phyloP scores from a whole-genome alignment of 306 rosid genomes.

The Neltuma alba region DNA sequence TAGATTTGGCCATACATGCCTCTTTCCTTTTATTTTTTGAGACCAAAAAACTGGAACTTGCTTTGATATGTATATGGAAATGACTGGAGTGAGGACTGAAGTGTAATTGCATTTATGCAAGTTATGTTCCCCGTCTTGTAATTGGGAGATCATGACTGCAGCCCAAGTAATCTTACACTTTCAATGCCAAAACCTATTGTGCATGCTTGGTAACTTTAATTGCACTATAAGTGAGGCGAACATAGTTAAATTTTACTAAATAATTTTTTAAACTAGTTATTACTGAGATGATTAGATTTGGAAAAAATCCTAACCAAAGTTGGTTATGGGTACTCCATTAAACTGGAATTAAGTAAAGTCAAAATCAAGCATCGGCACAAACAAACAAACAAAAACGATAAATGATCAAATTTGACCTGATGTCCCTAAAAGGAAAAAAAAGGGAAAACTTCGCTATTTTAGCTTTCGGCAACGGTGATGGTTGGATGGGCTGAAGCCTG shows the following conservation, averaged over 20 bases:
- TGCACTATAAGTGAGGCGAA: not conserved
- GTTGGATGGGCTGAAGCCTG: not conserved
- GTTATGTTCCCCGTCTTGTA: not conserved
- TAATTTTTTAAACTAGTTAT: not conserved
- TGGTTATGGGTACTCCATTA: not conserved
- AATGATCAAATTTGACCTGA: no score
- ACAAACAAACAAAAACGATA: no score
- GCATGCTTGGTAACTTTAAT: not conserved
- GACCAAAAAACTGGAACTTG: not conserved
- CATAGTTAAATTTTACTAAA: not conserved
- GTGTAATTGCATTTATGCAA: not conserved
- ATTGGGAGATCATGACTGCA: not conserved
- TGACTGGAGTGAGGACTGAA: not conserved
- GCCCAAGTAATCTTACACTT: not conserved
- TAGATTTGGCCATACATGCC: not conserved
- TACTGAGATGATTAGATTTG: not conserved
- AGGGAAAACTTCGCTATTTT: no score
- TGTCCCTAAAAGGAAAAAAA: no score
- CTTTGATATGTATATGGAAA: not conserved
- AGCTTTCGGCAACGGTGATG: not conserved
- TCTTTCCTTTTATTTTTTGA: not conserved
- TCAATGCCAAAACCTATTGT: not conserved
- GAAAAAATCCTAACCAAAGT: not conserved
- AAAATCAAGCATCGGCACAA: not conserved
- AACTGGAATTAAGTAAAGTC: not conserved